Evolutionary conservation across 2,329 filamentous ascomycete genomes (phyloP).

Genomic region (Cladorrhinum sp.): DNA sequence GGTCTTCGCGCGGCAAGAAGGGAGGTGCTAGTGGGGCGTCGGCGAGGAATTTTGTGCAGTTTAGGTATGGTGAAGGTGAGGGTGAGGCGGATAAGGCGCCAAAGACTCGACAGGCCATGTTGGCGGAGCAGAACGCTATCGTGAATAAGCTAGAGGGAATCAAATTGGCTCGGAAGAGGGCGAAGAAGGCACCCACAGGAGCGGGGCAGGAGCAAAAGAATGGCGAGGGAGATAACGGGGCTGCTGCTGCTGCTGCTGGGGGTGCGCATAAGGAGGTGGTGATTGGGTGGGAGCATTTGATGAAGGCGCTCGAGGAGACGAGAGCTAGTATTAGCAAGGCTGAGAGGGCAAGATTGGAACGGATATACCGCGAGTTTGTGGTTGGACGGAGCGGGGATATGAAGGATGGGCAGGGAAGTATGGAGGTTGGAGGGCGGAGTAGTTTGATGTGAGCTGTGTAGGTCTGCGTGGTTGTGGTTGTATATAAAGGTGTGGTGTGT

Average conservation of each 20-base stretch:
- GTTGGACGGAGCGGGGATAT: conserved; percentile 91
- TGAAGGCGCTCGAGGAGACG: conserved; percentile 72
- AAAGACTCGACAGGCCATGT: conserved; percentile 47
- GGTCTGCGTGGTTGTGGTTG: background rate
- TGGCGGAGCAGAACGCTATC: conserved; percentile 77
- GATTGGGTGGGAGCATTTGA: conserved; percentile 80
- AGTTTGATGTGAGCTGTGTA: conserved; percentile 80
- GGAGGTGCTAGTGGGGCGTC: conserved; percentile 27
- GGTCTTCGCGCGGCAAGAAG: conserved; percentile 37
- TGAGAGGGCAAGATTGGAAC: conserved; percentile 69
- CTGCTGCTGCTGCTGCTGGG: too few relatives aligned
- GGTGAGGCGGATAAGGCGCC: conserved; percentile 42
- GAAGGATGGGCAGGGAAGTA: conserved; percentile 86
- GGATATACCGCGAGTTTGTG: conserved; percentile 91
- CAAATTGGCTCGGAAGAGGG: conserved; percentile 65
- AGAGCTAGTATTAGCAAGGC: conserved; percentile 77
- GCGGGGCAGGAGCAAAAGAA: conserved; percentile 24
- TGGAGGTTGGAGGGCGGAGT: conserved; percentile 86
- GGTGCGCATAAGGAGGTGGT: conserved; percentile 71
- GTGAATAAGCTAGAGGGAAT: conserved; percentile 78
- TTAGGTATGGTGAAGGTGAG: conserved; percentile 69
- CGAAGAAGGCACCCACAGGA: conserved; percentile 45
- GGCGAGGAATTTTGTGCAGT: conserved; percentile 68
- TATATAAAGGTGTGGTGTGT: background rate
- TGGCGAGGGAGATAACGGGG: conserved; percentile 22